Evolutionary conservation across 495 filamentous ascomycete species (phyloP).

Genomic region (Lasiosphaeria hispida): DNA sequence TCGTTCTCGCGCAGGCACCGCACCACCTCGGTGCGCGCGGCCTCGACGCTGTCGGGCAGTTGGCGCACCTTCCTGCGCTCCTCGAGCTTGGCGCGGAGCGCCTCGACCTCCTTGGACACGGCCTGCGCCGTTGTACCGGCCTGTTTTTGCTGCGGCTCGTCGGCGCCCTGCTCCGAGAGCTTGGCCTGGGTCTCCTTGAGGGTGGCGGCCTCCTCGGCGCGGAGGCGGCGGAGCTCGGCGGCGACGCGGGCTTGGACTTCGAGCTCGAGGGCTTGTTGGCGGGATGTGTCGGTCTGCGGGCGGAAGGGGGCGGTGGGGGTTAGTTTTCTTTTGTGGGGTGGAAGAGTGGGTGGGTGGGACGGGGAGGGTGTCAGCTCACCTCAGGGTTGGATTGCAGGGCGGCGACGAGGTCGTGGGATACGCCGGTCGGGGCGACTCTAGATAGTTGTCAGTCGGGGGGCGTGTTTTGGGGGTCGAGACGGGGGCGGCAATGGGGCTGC

Average conservation of each 20-base stretch:
- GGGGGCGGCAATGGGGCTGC: neutral
- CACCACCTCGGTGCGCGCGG: constrained; percentile 73
- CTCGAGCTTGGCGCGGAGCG: constrained; percentile 70
- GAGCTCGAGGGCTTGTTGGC: constrained; percentile 77
- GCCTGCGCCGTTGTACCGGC: constrained; percentile 28
- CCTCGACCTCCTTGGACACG: constrained; percentile 46
- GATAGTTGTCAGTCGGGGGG: constrained; percentile 6
- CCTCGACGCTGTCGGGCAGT: constrained; percentile 59
- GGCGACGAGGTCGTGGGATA: constrained; percentile 81
- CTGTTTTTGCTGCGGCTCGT: constrained; percentile 14
- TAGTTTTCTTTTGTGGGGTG: no score
- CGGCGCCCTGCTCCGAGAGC: constrained; percentile 36
- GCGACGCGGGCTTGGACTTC: constrained; percentile 85
- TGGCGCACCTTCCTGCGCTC: constrained; percentile 68
- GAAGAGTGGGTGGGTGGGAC: neutral
- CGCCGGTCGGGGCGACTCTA: constrained; percentile 79
- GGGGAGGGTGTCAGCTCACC: constrained; percentile 49
- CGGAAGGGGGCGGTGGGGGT: neutral
- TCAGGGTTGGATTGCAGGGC: constrained; percentile 79
- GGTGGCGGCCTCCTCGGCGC: constrained; percentile 50
- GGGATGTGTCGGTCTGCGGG: constrained; percentile 77
- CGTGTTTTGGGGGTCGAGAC: neutral
- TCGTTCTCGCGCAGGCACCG: constrained; percentile 83
- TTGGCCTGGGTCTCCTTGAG: constrained; percentile 65
- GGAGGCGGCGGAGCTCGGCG: constrained; percentile 76